These are phyloP conservation scores for Acanthamoeba quina DNA, from an alignment of 208 protist genomes.

Conservation along the genomic window DNA sequence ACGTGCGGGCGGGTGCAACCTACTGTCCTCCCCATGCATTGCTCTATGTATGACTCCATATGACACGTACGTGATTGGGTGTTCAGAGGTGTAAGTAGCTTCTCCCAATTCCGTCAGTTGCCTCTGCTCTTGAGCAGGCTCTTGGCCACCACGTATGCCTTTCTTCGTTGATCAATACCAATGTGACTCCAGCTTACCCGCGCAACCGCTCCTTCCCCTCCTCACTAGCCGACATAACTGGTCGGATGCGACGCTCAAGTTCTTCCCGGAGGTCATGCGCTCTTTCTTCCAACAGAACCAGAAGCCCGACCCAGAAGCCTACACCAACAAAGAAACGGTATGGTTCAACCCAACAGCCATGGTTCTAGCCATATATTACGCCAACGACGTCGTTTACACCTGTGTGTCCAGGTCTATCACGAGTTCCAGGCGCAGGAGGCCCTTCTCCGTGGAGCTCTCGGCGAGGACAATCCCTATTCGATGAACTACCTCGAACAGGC, in stretches of 20 bases:
- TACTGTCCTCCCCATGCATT: no score
- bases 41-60: no score
- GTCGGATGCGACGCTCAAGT: constrained; percentile 33
- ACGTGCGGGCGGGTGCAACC: background rate
- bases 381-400: background rate
- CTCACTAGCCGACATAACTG: constrained; percentile 10
- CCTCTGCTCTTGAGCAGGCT: constrained; percentile 1
- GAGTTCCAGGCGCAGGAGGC: constrained; percentile 53
- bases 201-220: background rate
- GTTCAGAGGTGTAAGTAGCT: constrained; percentile 38
- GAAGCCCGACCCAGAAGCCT: constrained; percentile 6
- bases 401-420: background rate
- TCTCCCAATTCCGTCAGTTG: background rate
- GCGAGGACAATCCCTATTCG: constrained; percentile 43
- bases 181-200: no score
- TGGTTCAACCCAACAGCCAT: background rate
- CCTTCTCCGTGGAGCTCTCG: background rate
- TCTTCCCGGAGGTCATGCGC: constrained; percentile 22
- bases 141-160: background rate
- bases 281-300: constrained; percentile 20
- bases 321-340: constrained; percentile 17
- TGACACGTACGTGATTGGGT: background rate
- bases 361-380: no score
- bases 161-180: background rate
- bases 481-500: constrained; percentile 3